Conservation (phyloP, 116 monocot species). For the Posidonia oceanica region DNA sequence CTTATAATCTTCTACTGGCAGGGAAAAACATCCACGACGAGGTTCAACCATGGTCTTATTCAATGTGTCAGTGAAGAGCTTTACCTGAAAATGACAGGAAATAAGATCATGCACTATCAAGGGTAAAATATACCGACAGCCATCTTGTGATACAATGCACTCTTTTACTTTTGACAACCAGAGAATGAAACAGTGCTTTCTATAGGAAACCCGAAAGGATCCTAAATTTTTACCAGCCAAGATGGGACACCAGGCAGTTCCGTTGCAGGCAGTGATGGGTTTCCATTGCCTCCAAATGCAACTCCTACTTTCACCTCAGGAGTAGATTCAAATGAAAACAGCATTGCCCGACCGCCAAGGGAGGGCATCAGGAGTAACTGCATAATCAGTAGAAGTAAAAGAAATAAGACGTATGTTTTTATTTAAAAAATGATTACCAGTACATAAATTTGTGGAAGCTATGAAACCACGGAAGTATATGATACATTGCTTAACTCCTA, state of each 20-base stretch:
- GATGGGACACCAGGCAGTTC: constrained; percentile 86
- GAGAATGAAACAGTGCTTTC: no score
- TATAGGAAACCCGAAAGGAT: no score
- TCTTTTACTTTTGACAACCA: no score
- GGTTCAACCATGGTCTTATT: constrained; percentile 82
- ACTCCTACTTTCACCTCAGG: constrained; percentile 82
- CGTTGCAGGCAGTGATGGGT: constrained; percentile 77
- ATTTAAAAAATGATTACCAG: no score
- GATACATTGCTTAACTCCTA: no score
- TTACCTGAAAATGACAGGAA: constrained; percentile 34
- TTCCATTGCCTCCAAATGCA: constrained; percentile 79
- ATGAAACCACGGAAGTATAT: no score
- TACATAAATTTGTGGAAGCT: no score
- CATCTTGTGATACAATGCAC: no score
- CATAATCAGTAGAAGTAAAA: constrained; percentile 9
- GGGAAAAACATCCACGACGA: constrained; percentile 66
- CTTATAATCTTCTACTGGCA: constrained; percentile 55
- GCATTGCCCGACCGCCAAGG: constrained; percentile 87
- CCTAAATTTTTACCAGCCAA: constrained; percentile 54
- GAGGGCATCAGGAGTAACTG: constrained; percentile 75
- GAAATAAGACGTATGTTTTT: no score
- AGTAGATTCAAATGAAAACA: constrained; percentile 92
- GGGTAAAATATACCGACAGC: background rate
- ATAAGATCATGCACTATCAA: background rate
- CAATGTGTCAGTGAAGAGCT: constrained; percentile 75